Conservation (phyloP, 345 rosid species). For the Atalantia buxifolia region DNA sequence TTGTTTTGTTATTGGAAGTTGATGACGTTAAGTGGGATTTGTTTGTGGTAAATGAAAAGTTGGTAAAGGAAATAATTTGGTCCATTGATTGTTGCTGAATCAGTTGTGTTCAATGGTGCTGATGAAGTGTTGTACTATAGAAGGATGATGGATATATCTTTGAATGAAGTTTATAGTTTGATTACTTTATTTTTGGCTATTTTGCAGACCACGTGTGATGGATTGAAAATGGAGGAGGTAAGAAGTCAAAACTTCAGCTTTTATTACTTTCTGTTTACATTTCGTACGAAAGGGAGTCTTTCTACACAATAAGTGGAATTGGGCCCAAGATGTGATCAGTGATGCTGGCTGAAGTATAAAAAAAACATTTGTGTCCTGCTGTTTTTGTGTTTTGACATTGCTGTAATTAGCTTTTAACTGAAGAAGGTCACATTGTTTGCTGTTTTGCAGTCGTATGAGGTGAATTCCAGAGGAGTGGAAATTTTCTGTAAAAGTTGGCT, state of each 20-base stretch:
- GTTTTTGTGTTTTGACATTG: not conserved
- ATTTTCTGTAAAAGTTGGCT: conserved; percentile 89
- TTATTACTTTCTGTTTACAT: not conserved
- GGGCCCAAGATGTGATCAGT: not conserved
- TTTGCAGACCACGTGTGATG: conserved; percentile 65
- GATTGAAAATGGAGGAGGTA: conserved; percentile 78
- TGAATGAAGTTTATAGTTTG: not conserved
- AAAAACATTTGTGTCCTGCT: not conserved
- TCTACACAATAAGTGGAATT: not conserved
- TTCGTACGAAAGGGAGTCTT: not conserved
- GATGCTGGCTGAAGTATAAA: not conserved
- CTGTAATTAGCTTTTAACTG: not conserved
- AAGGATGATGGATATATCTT: not conserved
- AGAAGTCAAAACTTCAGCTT: not conserved
- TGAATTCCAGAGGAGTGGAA: conserved; percentile 84
- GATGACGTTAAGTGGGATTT: not conserved
- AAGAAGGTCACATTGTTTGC: not conserved
- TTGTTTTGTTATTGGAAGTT: not conserved
- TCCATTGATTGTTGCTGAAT: no score
- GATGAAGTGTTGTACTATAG: not conserved
- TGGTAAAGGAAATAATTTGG: not conserved
- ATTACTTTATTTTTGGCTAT: conserved; percentile 3
- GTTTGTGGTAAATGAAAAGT: not conserved
- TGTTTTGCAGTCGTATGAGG: conserved; percentile 52
- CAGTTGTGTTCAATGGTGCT: not conserved